A percentile compares a stretch with the other conserved stretches of the same genome.
phyloP scores from a whole-genome alignment of 305 asterid species.

The Caryopteris hybrid region DNA sequence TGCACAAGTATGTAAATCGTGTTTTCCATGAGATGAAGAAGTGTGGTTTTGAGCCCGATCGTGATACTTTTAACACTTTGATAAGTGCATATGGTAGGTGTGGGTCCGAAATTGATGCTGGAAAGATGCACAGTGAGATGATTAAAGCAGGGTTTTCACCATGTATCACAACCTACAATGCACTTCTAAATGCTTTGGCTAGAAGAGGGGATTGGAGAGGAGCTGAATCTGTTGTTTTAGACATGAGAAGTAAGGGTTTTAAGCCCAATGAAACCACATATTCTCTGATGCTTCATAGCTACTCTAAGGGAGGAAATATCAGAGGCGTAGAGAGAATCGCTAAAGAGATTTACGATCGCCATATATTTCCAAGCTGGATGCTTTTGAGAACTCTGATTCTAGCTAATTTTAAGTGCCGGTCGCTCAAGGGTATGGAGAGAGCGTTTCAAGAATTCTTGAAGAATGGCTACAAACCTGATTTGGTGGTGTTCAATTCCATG shows the following conservation, averaged over 20 bases:
- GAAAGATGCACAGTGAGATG: constrained; percentile 77
- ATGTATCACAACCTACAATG: constrained; percentile 75
- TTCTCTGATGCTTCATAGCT: constrained; percentile 78
- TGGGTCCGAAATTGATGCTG: constrained; percentile 65
- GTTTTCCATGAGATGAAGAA: constrained; percentile 83
- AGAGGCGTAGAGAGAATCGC: constrained; percentile 77
- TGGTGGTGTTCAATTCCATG: constrained; percentile 80
- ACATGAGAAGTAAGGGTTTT: constrained; percentile 78
- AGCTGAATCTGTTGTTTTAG: constrained; percentile 58
- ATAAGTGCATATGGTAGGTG: constrained; percentile 89
- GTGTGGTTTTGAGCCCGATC: constrained; percentile 84
- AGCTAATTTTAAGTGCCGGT: constrained; percentile 75
- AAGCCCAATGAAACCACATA: constrained; percentile 79
- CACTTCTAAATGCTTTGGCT: constrained; percentile 82
- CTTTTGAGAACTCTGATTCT: constrained; percentile 75
- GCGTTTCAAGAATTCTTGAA: constrained; percentile 76
- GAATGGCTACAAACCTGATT: constrained; percentile 76
- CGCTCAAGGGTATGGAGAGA: constrained; percentile 81
- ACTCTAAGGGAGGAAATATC: constrained; percentile 76
- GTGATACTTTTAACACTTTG: constrained; percentile 84
- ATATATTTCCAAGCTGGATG: constrained; percentile 85
- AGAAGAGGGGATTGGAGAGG: constrained; percentile 80
- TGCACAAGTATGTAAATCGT: constrained; percentile 63
- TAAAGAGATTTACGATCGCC: constrained; percentile 69
- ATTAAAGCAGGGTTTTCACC: constrained; percentile 77